Base-by-base conservation (phyloP, 495 filamentous ascomycete species). In the Podospora pseudoanserina region DNA sequence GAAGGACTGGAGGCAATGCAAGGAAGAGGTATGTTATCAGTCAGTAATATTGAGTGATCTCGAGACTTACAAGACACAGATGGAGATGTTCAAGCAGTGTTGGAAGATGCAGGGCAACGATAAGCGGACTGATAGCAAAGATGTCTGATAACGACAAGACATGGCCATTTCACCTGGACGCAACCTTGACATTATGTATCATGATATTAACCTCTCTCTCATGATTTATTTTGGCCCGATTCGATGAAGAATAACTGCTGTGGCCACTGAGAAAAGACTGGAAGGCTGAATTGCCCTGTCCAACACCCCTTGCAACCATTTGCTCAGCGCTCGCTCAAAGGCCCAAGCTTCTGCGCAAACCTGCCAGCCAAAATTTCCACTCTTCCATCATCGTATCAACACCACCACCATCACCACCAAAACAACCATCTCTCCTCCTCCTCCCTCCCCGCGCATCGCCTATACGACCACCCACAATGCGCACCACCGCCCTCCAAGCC, bases 101-200 rank as follows among this genome's bases (percentile, higher is more conserved):
- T 99, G 95, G 95, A 96, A 96, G 78, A 85, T 82, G 67, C 90
- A 97, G 69, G 90, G 93, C 60, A 99, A 99, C 78, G 88, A 94
- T 73, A 80, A 89, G 77, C 87, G 95, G 74, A 97, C 94, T 0
- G 83, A 84, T 72, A 89, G 84, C 32, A 92, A 93, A 74, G 88
- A 95, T 76, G 81, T 77, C 55, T 85, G 64, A 74, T 28, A n/a
- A 56, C 16, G 54, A 56, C 16, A 18, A 18, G 19, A 20, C 54
- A 20, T 18, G 15, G 19, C 15, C 6, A 56, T 56, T 56, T 9
- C 19, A 56, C 54, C 15, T 18, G 54, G 15, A 4, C 11, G 16
- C 54, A 15, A 20, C 5, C n/a, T 58, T 15, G 20, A 58, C 55
- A 58, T 9, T 26, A 58, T 26, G 4, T 58, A 26, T 15, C 15